Percentiles rank a stretch among this genome's conserved stretches.
These are phyloP conservation scores for Alternaria ventricosa DNA, from an alignment of 2,329 filamentous ascomycete genomes.

Conservation along the genomic window DNA sequence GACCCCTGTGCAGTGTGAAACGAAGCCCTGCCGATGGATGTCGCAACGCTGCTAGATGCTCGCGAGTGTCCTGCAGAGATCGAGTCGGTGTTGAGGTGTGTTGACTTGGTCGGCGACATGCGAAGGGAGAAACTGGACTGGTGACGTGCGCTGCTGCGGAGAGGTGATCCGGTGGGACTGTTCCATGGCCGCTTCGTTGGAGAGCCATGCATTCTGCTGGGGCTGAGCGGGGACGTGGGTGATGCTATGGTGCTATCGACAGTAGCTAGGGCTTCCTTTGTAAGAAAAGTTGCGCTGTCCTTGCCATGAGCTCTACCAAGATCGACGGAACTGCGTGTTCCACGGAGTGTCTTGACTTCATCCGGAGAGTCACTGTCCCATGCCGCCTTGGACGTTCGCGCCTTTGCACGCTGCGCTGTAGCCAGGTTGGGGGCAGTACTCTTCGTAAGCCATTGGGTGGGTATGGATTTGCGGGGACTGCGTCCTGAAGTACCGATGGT, in stretches of 20 bases:
- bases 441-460: constrained; percentile 30
- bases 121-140: constrained; percentile 19
- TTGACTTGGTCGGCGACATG: constrained; percentile 23
- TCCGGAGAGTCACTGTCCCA: constrained; percentile 16
- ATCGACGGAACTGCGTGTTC: constrained; percentile 26
- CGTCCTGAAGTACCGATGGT: not conserved
- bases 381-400: constrained; percentile 26
- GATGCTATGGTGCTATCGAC: constrained; percentile 29
- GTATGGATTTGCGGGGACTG: constrained; percentile 38
- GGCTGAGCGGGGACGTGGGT: constrained; percentile 9
- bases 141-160: constrained; percentile 15
- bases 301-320: constrained; percentile 11
- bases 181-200: constrained; percentile 26
- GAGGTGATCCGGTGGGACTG: constrained; percentile 25
- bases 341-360: constrained; percentile 24
- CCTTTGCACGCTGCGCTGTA: constrained; percentile 32
- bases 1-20: constrained; percentile 33
- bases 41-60: constrained; percentile 24
- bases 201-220: constrained; percentile 18
- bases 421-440: constrained; percentile 21
- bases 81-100: not conserved
- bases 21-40: constrained; percentile 25
- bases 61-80: constrained; percentile 8
- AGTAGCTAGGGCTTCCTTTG: constrained; percentile 34
- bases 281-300: constrained; percentile 32